These are phyloP conservation scores for Tylopilus felleus DNA, from an alignment of 768 basidiomycete genomes.

Conservation along the genomic window DNA sequence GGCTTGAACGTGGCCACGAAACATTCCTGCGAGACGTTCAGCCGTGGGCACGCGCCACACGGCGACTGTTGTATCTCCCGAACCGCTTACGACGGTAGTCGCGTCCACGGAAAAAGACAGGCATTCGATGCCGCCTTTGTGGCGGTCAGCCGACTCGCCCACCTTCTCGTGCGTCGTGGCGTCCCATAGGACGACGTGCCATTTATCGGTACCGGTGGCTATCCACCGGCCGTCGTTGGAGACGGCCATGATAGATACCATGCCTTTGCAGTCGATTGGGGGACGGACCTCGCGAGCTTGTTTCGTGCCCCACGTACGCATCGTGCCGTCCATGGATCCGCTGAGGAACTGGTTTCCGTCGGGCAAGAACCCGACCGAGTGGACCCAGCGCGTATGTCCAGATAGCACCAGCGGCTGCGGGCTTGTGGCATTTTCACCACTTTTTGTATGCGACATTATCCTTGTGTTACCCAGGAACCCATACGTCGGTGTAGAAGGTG, in stretches of 20 bases:
- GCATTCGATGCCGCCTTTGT: not conserved
- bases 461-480: not conserved
- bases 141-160: not conserved
- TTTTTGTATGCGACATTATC: not conserved
- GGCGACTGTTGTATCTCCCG: conserved; percentile 1
- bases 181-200: conserved; percentile 1
- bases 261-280: not conserved
- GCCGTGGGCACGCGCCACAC: conserved; percentile 3
- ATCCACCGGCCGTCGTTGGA: conserved; percentile 11
- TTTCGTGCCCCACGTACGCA: not conserved
- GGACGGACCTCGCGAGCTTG: not conserved
- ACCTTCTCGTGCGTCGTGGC: not conserved
- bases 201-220: conserved; percentile 9
- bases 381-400: conserved; percentile 2
- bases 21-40: not conserved
- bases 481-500: not conserved
- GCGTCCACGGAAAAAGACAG: not conserved
- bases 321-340: not conserved
- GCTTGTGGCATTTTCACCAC: not conserved
- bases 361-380: conserved; percentile 2
- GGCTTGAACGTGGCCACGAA: not conserved
- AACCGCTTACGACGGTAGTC: not conserved
- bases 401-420: not conserved
- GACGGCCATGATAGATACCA: not conserved
- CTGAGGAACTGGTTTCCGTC: conserved; percentile 4